Conservation (phyloP, 495 filamentous ascomycete species). For the Sabuloglossum arenarium region DNA sequence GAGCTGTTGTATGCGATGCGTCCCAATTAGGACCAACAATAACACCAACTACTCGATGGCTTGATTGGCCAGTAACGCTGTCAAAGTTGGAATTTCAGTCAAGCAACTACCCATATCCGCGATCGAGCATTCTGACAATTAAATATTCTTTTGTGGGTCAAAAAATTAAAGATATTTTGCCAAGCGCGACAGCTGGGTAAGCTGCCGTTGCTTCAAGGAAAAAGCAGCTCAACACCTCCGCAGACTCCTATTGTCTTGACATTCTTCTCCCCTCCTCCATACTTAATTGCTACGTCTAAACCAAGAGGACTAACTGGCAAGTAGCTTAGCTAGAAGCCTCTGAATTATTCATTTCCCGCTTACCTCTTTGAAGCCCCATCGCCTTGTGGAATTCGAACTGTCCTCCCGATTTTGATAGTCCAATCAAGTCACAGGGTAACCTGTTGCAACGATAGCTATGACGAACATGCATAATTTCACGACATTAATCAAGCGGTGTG, state of each 20-base stretch:
- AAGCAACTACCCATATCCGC: background rate
- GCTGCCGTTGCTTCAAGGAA: background rate
- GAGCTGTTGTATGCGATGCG: background rate
- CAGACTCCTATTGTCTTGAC: background rate
- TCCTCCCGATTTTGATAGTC: background rate
- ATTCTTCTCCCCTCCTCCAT: background rate
- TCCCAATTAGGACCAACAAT: background rate
- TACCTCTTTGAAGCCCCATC: background rate
- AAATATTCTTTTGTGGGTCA: too few species aligned
- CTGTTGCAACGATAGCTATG: slow-evolving; percentile 22
- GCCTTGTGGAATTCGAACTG: background rate
- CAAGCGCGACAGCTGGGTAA: background rate
- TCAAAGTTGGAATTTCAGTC: background rate
- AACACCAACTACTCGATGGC: background rate
- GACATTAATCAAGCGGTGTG: slow-evolving; percentile 91
- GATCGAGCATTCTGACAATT: too few species aligned
- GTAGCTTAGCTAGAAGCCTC: background rate
- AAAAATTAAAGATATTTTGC: background rate
- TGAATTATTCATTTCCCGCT: background rate
- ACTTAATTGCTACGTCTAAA: background rate
- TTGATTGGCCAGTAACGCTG: background rate
- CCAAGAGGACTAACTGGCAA: background rate
- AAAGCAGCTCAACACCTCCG: background rate
- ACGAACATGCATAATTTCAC: slow-evolving; percentile 87
- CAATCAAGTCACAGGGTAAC: background rate